Percentiles rank a stretch among this genome's conserved stretches.
Evolutionary conservation across 306 rosid species (phyloP).

Genomic region (Quercus wislizeni): DNA sequence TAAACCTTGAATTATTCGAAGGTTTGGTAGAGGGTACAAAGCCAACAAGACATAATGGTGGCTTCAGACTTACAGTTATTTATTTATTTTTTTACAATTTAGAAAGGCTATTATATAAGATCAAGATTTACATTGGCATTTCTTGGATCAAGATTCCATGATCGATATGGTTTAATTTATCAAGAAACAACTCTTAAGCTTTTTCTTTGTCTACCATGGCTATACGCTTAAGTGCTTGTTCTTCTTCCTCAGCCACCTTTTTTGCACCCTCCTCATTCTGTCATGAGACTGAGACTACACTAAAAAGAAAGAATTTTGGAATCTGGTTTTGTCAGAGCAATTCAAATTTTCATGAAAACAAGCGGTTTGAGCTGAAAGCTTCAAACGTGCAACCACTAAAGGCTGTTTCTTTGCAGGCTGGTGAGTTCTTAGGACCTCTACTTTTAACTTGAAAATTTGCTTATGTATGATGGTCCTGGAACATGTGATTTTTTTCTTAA

Average conservation of each 20-base stretch:
- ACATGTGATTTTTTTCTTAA: neutral
- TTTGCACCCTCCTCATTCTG: neutral
- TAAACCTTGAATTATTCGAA: neutral
- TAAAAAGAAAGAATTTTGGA: neutral
- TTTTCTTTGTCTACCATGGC: conserved; percentile 14
- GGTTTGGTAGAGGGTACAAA: neutral
- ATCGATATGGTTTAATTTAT: neutral
- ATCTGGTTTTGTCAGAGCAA: conserved; percentile 39
- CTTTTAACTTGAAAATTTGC: neutral
- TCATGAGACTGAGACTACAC: neutral
- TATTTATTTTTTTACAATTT: neutral
- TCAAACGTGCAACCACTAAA: conserved; percentile 69
- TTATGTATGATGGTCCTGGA: neutral
- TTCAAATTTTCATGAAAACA: conserved; percentile 25
- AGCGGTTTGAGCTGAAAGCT: conserved; percentile 61
- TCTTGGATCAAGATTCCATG: neutral
- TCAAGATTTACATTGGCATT: neutral
- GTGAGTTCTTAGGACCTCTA: conserved; percentile 35
- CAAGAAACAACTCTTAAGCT: neutral
- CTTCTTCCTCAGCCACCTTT: conserved; percentile 1
- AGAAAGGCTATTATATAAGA: neutral
- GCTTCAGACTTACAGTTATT: neutral
- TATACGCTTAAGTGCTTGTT: conserved; percentile 9
- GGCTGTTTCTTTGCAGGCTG: conserved; percentile 67
- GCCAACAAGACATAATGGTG: neutral